Conservation (phyloP, 306 rosid genomes). For the Quercus ilex region DNA sequence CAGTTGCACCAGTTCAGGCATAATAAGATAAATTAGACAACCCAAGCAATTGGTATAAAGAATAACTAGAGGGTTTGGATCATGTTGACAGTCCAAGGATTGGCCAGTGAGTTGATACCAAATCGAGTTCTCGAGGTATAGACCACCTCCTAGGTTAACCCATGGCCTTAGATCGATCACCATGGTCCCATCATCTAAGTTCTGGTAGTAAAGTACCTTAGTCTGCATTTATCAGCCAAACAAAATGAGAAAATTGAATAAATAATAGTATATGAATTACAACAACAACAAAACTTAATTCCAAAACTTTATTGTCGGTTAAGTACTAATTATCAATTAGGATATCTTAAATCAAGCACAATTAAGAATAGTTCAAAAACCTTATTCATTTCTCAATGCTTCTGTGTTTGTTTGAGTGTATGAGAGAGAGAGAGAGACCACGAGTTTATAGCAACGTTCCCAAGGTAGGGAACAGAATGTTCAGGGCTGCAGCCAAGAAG, state of each 20-base stretch:
- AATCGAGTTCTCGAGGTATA: background rate
- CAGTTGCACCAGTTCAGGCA: slow-evolving; percentile 1
- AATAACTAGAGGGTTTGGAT: background rate
- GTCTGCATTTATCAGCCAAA: background rate
- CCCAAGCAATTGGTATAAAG: background rate
- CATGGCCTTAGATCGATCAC: background rate
- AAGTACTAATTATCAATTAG: too few species aligned
- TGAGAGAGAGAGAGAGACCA: background rate
- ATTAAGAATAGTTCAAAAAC: too few species aligned
- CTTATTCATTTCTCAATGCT: too few species aligned
- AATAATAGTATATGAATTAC: too few species aligned
- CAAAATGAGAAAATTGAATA: too few species aligned
- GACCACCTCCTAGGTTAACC: slow-evolving; percentile 8
- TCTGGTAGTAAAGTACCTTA: background rate
- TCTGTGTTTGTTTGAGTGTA: background rate
- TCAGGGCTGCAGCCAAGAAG: background rate
- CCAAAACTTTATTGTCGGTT: too few species aligned
- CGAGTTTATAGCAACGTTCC: slow-evolving; percentile 13
- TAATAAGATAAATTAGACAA: background rate
- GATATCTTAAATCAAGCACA: too few species aligned
- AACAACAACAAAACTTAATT: too few species aligned
- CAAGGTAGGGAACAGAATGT: slow-evolving; percentile 2
- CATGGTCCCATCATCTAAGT: background rate
- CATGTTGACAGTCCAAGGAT: background rate
- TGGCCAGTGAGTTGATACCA: background rate